Evolutionary conservation across 768 basidiomycete species (phyloP).

Genomic region (Hypholoma sublateritium): DNA sequence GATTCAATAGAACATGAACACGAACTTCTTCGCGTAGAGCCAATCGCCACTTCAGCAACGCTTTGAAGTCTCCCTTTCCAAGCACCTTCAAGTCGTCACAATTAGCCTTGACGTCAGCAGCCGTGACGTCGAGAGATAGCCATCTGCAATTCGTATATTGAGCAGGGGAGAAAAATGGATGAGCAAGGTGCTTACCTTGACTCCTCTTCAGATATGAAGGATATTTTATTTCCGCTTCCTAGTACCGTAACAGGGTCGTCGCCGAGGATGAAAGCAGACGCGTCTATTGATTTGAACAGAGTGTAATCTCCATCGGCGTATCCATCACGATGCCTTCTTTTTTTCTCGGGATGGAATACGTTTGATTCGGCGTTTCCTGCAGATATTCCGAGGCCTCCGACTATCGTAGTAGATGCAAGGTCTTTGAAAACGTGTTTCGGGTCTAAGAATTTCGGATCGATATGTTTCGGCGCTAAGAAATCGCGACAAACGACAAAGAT

Average conservation of each 20-base stretch:
- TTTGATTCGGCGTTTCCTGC: slow-evolving; percentile 77
- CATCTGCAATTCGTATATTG: slow-evolving; percentile 49
- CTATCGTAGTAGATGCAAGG: slow-evolving; percentile 42
- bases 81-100: slow-evolving; percentile 93
- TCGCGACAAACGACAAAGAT: slow-evolving; percentile 98
- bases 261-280: slow-evolving; percentile 67
- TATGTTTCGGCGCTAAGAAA: slow-evolving; percentile 90
- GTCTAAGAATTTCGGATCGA: slow-evolving; percentile 98
- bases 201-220: slow-evolving; percentile 82
- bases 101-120: slow-evolving; percentile 77
- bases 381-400: slow-evolving; percentile 52
- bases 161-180: slow-evolving; percentile 2
- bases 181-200: slow-evolving; percentile 52
- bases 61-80: slow-evolving; percentile 97
- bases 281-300: slow-evolving; percentile 73
- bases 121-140: slow-evolving; percentile 69
- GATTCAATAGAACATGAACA: slow-evolving; percentile 3
- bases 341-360: slow-evolving; percentile 98
- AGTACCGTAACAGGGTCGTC: slow-evolving; percentile 78
- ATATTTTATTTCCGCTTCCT: slow-evolving; percentile 75
- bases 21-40: slow-evolving; percentile 87
- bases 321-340: slow-evolving; percentile 87
- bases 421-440: slow-evolving; percentile 98
- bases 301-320: slow-evolving; percentile 95
- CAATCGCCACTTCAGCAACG: slow-evolving; percentile 87